Evolutionary conservation across 345 rosid species (phyloP).

Genomic region (Aquilaria sinensis): DNA sequence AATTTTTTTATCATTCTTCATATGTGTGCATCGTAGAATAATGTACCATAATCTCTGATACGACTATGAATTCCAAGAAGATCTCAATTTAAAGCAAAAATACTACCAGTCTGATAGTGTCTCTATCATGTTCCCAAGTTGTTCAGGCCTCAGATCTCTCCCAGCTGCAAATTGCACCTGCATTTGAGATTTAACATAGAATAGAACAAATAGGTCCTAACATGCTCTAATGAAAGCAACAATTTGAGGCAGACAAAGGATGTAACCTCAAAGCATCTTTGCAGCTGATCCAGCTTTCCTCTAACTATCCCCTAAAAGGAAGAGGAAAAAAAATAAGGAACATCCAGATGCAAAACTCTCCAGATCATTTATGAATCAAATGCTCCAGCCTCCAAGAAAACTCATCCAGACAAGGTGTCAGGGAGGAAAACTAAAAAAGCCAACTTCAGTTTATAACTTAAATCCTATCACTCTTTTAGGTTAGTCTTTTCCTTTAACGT

Average conservation of each 20-base stretch:
- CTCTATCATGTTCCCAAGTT: conserved; percentile 77
- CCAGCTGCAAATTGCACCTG: conserved; percentile 98
- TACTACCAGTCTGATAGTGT: conserved; percentile 83
- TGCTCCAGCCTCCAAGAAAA: not conserved
- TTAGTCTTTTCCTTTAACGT: no score
- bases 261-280: conserved; percentile 90
- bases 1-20: no score
- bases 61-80: not conserved
- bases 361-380: not conserved
- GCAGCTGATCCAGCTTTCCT: conserved; percentile 93
- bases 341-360: not conserved
- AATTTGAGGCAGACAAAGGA: not conserved
- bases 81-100: conserved; percentile 7
- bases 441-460: no score
- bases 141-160: conserved; percentile 91
- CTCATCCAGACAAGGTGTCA: no score
- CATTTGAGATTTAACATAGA: conserved; percentile 12
- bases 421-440: no score
- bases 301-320: conserved; percentile 76
- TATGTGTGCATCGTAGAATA: no score
- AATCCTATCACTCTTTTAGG: no score
- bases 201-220: not conserved
- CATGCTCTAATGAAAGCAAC: not conserved
- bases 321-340: conserved; percentile 1
- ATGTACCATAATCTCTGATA: no score